Evolutionary conservation across 768 basidiomycete genomes (phyloP), one percentile per base, ranked within the genome.

Genomic region (Rhodotorula graminis): DNA sequence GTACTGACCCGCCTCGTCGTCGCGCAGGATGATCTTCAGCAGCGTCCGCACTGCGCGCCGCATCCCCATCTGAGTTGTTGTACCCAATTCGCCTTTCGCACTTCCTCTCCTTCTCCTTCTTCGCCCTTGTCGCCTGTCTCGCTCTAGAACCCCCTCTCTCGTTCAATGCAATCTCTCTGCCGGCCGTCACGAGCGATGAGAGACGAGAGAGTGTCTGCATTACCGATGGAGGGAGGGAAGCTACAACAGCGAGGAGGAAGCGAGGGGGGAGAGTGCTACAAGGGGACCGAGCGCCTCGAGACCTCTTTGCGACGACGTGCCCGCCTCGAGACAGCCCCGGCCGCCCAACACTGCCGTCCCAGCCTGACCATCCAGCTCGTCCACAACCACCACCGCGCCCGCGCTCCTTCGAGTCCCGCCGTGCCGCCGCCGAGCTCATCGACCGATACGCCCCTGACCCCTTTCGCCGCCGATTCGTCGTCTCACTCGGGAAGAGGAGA

Each of bases 21-120:
- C 21, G 11, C 12, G 18, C 69, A 75, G 74, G 7, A 33, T 69
- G 29, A 46, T 71, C 29, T 75, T 61, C 70, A 55, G 52, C 37
- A 70, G 74, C n/a, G 64, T 75, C 33, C 53, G 61, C 25, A 47
- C 44, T n/a, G 56, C 67, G 40, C 70, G 70, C 0, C 58, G 74
- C 14, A 31, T 75, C 7, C 74, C 74, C 0, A 14, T 53, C 25
- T 75, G 59, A 68, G 25, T 27, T 67, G 15, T 31, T 52, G 29
- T n/a, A 33, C 19, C 19, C 8, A 29, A 23, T 29, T 53, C 62
- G 49, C 58, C 18, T 18, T 50, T 46, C 46, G 40, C 29, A 11
- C 47, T 27, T 42, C 37, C 14, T 29, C 14, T 14, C 46, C n/a
- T 1, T 46, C 55, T 2, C 25, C 25, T 46, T 8, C n/a, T 56